Base-by-base conservation (phyloP, 169 alveolate species). In the Babesia ovis region DNA sequence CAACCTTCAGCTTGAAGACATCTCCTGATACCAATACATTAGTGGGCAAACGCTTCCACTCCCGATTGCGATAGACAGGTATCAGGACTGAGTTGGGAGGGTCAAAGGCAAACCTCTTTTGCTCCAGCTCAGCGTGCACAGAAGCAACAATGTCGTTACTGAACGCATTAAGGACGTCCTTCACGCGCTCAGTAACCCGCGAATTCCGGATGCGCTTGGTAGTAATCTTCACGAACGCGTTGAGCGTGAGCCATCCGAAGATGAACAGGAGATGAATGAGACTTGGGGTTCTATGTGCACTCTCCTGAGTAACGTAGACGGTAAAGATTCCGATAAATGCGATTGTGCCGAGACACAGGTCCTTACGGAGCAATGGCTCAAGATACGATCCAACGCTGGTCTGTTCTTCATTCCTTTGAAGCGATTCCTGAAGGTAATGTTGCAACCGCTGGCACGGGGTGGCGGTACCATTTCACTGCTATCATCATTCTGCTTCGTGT, bases 11-110 rank as follows among this genome's bases (percentile, higher is more conserved):
- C 64, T 80, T 80, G 70, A 70, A 80, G 18, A 80, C 88, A 35
- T 80, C 88, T 6, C 88, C 88, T 20, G 54, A 20, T 20, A 68
- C 88, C 27, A 80, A 34, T 31, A 80, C 76, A 42, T 80, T 80
- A 22, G 74, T 51, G 22, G 88, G 88, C 32, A 80, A 48, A 0
- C 88, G 41, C 61, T 51, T 68, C 88, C 88, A 80, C 50, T 80
- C 77, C 11, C 70, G 29, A 41, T 80, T 55, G 22, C 88, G 75
- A 50, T 70, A 70, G 5, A 80, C 83, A 22, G 88, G 81, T 5
- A 71, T 61, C n/a, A 80, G 68, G 23, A 48, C 71, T 18, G 88
- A 80, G 37, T 58, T 66, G 3, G 88, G 77, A 2, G 88, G 88
- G 27, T 80, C 88, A n/a, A 71, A 45, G n/a, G 61, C 20, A 51